These are phyloP conservation scores for Pythium scleroteichum DNA, from an alignment of 352 stramenopile species.

Conservation along the genomic window DNA sequence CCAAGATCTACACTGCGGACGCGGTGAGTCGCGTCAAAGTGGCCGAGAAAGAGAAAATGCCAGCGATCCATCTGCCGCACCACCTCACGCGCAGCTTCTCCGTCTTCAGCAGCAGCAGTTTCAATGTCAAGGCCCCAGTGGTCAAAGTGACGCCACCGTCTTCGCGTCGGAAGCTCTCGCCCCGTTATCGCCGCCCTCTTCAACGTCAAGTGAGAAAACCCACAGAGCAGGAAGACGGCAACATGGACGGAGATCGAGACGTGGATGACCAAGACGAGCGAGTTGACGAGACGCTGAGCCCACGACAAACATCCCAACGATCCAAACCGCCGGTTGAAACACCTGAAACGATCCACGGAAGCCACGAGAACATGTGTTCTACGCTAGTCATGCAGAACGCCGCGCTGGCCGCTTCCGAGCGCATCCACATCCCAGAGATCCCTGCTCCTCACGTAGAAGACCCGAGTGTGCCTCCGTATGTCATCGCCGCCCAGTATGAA, in stretches of 20 bases:
- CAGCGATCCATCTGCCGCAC: conserved; percentile 19
- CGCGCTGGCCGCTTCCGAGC: conserved; percentile 43
- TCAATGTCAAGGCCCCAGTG: conserved; percentile 27
- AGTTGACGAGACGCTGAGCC: background rate
- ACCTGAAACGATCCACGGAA: background rate
- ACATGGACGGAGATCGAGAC: background rate
- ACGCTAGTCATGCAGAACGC: conserved; percentile 69
- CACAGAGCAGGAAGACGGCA: background rate
- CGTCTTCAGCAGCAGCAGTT: conserved; percentile 22
- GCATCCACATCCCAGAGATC: conserved; percentile 51
- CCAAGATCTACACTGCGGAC: conserved; percentile 43
- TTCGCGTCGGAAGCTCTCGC: background rate
- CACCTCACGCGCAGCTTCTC: conserved; percentile 34
- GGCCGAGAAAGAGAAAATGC: background rate
- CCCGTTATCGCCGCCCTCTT: background rate
- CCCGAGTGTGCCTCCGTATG: conserved; percentile 38
- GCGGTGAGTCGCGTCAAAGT: background rate
- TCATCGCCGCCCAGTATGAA: conserved; percentile 67
- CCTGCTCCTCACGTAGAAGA: conserved; percentile 37
- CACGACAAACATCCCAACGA: background rate
- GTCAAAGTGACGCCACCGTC: conserved; percentile 15
- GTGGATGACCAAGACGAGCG: background rate
- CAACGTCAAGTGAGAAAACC: background rate
- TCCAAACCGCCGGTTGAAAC: background rate
- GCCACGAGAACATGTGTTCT: conserved; percentile 34